Conservation (phyloP, 2,329 filamentous ascomycete genomes). For the Apiospora malaysiana region DNA sequence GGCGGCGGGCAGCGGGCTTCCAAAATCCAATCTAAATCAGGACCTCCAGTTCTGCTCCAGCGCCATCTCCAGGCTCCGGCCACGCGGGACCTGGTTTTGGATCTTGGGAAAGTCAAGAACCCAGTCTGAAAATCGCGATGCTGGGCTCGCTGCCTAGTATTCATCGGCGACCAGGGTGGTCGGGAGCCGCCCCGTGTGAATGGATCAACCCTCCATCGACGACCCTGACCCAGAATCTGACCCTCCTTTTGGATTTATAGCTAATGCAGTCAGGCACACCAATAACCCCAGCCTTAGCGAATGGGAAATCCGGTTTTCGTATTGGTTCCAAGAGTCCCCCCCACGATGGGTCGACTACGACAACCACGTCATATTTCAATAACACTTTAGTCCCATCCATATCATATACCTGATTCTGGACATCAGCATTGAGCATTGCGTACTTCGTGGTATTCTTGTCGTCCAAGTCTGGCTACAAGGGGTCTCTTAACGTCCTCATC, state of each 20-base stretch:
- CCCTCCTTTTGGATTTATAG: constrained; percentile 2
- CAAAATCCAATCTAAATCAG: constrained; percentile 1
- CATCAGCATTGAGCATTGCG: not conserved
- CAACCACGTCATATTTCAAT: constrained; percentile 7
- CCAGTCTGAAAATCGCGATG: not conserved
- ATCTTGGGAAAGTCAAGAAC: not conserved
- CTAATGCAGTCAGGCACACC: constrained; percentile 18
- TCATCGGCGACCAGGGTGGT: not conserved
- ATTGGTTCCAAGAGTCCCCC: not conserved
- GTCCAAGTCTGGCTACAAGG: not conserved
- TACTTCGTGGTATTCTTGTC: not conserved
- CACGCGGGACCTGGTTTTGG: not conserved
- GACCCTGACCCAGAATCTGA: no score
- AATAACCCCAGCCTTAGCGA: constrained; percentile 4
- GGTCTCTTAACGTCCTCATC: not conserved
- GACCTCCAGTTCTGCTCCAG: not conserved
- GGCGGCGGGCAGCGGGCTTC: not conserved
- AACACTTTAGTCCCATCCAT: not conserved
- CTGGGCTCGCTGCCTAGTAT: not conserved
- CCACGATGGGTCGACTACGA: constrained; percentile 9
- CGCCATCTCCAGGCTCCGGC: not conserved
- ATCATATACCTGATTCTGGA: constrained; percentile 9
- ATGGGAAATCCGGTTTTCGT: constrained; percentile 16
- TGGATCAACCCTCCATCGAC: constrained; percentile 9
- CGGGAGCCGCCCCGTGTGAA: not conserved